Evolutionary conservation across 2,329 filamentous ascomycete species (phyloP).

Genomic region (Clarireedia paspali): DNA sequence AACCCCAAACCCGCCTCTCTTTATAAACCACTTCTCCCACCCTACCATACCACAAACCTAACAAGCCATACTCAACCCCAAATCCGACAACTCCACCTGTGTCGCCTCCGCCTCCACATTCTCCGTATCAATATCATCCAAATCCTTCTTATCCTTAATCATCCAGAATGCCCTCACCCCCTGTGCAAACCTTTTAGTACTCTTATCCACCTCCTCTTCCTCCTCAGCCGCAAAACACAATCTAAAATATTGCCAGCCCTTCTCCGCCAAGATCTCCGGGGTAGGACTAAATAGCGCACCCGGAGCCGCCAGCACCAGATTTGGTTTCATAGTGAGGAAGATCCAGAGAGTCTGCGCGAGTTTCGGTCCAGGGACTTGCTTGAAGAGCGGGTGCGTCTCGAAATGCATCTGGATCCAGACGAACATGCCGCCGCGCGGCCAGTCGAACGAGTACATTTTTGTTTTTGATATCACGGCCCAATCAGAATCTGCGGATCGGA

Average conservation of each 20-base stretch:
- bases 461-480: conserved; percentile 73
- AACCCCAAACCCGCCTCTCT: no score
- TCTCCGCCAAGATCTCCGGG: conserved; percentile 44
- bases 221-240: conserved; percentile 80
- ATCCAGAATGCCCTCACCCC: conserved; percentile 71
- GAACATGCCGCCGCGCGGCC: conserved; percentile 88
- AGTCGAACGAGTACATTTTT: conserved; percentile 65
- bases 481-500: conserved; percentile 50
- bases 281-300: conserved; percentile 69
- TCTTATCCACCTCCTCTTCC: conserved; percentile 58
- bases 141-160: conserved; percentile 56
- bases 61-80: conserved; percentile 22
- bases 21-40: no score
- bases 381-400: conserved; percentile 63
- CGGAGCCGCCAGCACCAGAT: conserved; percentile 61
- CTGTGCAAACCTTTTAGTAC: conserved; percentile 56
- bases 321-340: conserved; percentile 60
- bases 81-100: conserved; percentile 16
- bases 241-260: conserved; percentile 66
- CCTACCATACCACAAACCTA: conserved; percentile 5
- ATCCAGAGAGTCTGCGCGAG: conserved; percentile 64
- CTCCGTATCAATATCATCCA: conserved; percentile 44
- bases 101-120: conserved; percentile 1
- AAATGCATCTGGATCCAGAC: conserved; percentile 72
- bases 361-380: conserved; percentile 42